A percentile compares a stretch with the other conserved stretches of the same genome.
These are phyloP conservation scores for Arthrocladium fulminans DNA, from an alignment of 2,329 filamentous ascomycete species.

Conservation along the genomic window DNA sequence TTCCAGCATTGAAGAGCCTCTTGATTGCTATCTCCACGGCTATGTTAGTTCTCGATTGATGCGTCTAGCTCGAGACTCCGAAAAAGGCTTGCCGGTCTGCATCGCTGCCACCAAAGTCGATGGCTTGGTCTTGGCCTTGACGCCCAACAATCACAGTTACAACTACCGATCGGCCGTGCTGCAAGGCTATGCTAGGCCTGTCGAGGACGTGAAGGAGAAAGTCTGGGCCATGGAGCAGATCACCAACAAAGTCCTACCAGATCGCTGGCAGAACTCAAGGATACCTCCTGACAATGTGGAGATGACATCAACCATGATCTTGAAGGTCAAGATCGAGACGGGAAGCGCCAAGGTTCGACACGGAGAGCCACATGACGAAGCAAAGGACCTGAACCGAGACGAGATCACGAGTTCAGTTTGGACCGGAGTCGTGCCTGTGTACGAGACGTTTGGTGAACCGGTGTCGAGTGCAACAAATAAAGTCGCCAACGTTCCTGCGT, in stretches of 20 bases:
- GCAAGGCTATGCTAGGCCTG: constrained; percentile 62
- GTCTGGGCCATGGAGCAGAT: constrained; percentile 70
- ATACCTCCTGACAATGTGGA: constrained; percentile 64
- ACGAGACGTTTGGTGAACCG: constrained; percentile 55
- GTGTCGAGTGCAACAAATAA: constrained; percentile 52
- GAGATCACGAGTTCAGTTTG: constrained; percentile 45
- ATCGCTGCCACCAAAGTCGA: constrained; percentile 67
- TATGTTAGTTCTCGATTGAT: constrained; percentile 74
- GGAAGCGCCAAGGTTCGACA: constrained; percentile 68
- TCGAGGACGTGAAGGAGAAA: constrained; percentile 61
- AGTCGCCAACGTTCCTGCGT: constrained; percentile 50
- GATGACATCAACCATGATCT: constrained; percentile 63
- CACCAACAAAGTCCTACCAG: constrained; percentile 62
- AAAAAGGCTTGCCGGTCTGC: constrained; percentile 58
- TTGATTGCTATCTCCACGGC: constrained; percentile 75
- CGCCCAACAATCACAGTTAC: constrained; percentile 72
- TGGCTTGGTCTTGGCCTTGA: constrained; percentile 69
- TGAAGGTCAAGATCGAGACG: constrained; percentile 58
- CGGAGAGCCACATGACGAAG: constrained; percentile 55
- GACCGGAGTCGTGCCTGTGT: constrained; percentile 58
- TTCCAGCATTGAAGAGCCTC: constrained; percentile 51
- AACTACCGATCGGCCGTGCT: constrained; percentile 77
- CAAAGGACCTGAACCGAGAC: constrained; percentile 43
- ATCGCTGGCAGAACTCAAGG: constrained; percentile 60
- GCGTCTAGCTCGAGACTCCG: constrained; percentile 47